These are phyloP conservation scores for Albifimbria verrucaria DNA, from an alignment of 2,329 filamentous ascomycete genomes.

Conservation along the genomic window DNA sequence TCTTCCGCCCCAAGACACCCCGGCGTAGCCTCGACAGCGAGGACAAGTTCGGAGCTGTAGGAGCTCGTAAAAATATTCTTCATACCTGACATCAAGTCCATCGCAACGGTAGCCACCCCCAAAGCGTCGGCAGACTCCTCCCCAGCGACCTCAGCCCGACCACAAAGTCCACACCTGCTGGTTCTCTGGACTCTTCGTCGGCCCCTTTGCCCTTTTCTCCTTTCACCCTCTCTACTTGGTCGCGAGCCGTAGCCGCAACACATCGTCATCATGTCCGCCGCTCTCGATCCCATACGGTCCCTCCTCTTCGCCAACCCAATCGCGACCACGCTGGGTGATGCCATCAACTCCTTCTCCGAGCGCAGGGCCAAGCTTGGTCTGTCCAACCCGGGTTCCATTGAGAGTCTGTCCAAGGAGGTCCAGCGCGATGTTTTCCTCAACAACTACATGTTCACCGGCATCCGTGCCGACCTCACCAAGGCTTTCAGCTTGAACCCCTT, in stretches of 20 bases:
- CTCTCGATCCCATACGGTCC: slow-evolving; percentile 51
- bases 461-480: slow-evolving; percentile 95
- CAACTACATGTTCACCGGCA: slow-evolving; percentile 94
- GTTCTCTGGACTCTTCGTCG: not conserved
- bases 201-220: slow-evolving; percentile 14
- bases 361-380: slow-evolving; percentile 85
- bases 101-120: not conserved
- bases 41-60: no score
- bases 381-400: slow-evolving; percentile 87
- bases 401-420: slow-evolving; percentile 86
- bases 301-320: slow-evolving; percentile 74
- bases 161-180: slow-evolving; percentile 4
- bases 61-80: slow-evolving; percentile 38
- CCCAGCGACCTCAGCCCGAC: slow-evolving; percentile 4
- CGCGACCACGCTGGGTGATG: slow-evolving; percentile 67
- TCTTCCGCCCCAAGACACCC: no score
- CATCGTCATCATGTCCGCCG: slow-evolving; percentile 46
- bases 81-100: slow-evolving; percentile 7
- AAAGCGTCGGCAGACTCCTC: not conserved
- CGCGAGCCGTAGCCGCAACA: slow-evolving; percentile 22
- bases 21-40: no score
- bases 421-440: slow-evolving; percentile 94
- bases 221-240: slow-evolving; percentile 18
- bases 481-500: slow-evolving; percentile 89
- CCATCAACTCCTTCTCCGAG: slow-evolving; percentile 77